A percentile compares a stretch with the other conserved stretches of the same genome.
These are phyloP conservation scores for Thuidium tamariscinum DNA, from an alignment of 225 moss, liverwort and hornwort genomes.

Conservation along the genomic window DNA sequence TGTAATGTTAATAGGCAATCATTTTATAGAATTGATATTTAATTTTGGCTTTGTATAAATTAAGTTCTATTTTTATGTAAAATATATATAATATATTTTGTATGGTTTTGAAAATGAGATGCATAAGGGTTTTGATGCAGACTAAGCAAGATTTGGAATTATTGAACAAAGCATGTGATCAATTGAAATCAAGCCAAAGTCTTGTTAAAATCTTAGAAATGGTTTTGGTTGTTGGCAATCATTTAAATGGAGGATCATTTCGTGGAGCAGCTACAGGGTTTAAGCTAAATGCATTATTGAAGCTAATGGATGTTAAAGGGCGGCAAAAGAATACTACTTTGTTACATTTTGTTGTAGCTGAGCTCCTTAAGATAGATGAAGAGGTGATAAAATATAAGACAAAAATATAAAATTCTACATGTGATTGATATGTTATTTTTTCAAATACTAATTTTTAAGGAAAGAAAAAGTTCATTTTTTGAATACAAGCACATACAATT, in stretches of 20 bases:
- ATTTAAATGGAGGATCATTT: slow-evolving; percentile 79
- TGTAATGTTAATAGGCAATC: no score
- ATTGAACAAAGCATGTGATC: slow-evolving; percentile 55
- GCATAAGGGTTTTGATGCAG: background rate
- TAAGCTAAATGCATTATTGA: slow-evolving; percentile 69
- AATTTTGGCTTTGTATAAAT: no score
- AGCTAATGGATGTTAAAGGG: slow-evolving; percentile 91
- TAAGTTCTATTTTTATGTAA: background rate
- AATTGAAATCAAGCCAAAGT: slow-evolving; percentile 60
- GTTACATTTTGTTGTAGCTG: slow-evolving; percentile 78
- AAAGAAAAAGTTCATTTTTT: fast-evolving
- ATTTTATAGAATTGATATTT: fast-evolving
- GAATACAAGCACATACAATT: background rate
- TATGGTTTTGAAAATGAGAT: background rate
- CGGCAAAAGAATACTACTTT: slow-evolving; percentile 66
- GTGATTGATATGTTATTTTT: background rate
- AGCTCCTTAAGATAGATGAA: slow-evolving; percentile 54
- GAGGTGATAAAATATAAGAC: background rate
- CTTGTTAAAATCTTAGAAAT: slow-evolving; percentile 86
- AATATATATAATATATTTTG: background rate
- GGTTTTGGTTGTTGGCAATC: slow-evolving; percentile 79
- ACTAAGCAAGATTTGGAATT: slow-evolving; percentile 53
- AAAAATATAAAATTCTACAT: no score
- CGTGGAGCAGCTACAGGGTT: slow-evolving; percentile 80
- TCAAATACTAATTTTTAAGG: background rate